phyloP scores from a whole-genome alignment of 495 filamentous ascomycete genomes.

The Penicillium dipodomyicola region DNA sequence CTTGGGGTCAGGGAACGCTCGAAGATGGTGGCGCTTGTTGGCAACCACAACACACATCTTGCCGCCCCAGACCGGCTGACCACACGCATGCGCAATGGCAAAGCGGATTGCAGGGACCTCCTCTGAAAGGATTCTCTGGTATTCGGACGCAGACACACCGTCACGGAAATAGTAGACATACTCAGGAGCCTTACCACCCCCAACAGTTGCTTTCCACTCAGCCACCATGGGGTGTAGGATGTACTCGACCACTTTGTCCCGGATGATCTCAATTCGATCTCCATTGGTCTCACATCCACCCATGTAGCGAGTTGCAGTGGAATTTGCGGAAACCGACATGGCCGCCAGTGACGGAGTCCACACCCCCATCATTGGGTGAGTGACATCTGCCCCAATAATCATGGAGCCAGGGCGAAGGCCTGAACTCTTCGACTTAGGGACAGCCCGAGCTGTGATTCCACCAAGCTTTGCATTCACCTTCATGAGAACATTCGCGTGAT shows the following conservation, averaged over 20 bases:
- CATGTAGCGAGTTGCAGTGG: constrained; percentile 64
- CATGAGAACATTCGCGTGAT: constrained; percentile 85
- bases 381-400: constrained; percentile 87
- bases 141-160: constrained; percentile 87
- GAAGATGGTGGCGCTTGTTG: constrained; percentile 90
- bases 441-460: constrained; percentile 60
- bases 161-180: constrained; percentile 93
- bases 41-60: constrained; percentile 81
- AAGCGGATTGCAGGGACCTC: constrained; percentile 69
- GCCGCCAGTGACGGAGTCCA: constrained; percentile 75
- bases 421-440: constrained; percentile 31
- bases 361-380: constrained; percentile 69
- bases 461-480: constrained; percentile 97
- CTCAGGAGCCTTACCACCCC: constrained; percentile 48
- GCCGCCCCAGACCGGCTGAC: constrained; percentile 30
- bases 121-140: constrained; percentile 65
- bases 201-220: constrained; percentile 60
- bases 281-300: constrained; percentile 78
- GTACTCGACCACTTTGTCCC: constrained; percentile 54
- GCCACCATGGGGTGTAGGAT: constrained; percentile 62
- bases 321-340: constrained; percentile 78
- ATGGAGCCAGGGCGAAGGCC: constrained; percentile 55
- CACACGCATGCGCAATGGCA: constrained; percentile 12
- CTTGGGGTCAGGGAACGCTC: constrained; percentile 71
- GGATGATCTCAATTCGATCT: constrained; percentile 70